Evolutionary conservation across 352 stramenopile genomes (phyloP), one percentile per base, ranked within the genome.

Genomic region (Pythium aristosporum): DNA sequence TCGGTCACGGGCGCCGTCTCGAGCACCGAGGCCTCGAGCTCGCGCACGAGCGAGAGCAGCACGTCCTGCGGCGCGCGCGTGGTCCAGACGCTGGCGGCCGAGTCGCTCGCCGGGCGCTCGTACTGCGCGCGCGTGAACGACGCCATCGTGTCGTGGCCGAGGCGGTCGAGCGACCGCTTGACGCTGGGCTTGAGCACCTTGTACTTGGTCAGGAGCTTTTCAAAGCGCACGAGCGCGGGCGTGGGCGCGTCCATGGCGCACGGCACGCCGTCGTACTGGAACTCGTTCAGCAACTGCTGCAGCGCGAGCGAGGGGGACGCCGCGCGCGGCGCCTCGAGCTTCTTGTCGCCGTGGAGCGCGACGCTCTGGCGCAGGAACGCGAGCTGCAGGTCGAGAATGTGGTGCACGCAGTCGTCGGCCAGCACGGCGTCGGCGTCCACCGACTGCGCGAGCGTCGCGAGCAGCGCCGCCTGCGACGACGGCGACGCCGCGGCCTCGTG

Each of bases 11-110:
- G 73, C 11, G 70, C 77, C 28, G 81, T 73, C 12, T 62, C 65
- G 4, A 78, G 63, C 39, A 92, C 72, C 0, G 81, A 76, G 28
- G 80, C 78, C 13, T 83, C 75, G 5, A 92, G 68, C 50, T 92
- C 83, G 20, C 75, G 74, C 16, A 91, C 67, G 6, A 92, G 75
- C 55, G 83, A 89, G 43, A 79, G 76, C 74, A 92, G 87, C 25
- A 92, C 78, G 57, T 91, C 81, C 16, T 74, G 69, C 13, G 79
- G 57, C 18, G 84, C 73, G 42, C 78, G 75, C 48, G 80, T 61
- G 21, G 79, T 70, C 56, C 88, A 92, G 20, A 90, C 61, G 18
- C 21, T 48, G 12, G 69, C 50, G 10, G 43, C 34, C 15, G 36
- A 55, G 10, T 52, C 56, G 63, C 46, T 67, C 61, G 18, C 9